Base-by-base conservation (phyloP, 169 alveolate species). In the Prorocentrum cordatum region DNA sequence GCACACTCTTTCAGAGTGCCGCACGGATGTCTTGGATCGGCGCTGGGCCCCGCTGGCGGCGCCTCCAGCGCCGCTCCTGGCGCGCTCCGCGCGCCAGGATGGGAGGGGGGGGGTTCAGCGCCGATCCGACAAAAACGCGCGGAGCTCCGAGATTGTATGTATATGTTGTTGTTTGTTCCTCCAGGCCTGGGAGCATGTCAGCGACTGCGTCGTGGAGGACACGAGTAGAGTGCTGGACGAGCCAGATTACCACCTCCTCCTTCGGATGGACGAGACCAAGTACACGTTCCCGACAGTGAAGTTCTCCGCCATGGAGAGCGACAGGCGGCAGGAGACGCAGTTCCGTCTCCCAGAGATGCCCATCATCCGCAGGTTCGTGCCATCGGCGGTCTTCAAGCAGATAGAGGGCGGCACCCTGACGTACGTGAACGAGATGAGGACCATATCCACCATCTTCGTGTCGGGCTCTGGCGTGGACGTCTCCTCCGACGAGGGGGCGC, bases 341-440 rank as follows among this genome's bases (percentile, higher is more conserved):
- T 82, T 82, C 91, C 61, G 67, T 59, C 45, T 82, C 54, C 58
- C 91, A 2, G 91, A 82, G 80, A 79, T 82, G 54, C 24, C 42
- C 62, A 64, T 82, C 31, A 82, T 82, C 29, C 89, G 93, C 32
- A 84, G 93, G 73, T 93, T 77, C 42, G 92, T 93, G 50, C 94
- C 94, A 6, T 92, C 94, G 0, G 93, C 94, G 22, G 94, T 93
- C 33, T 93, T 86, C 92, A 88, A 92, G 77, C 93, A 92, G 45
- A 80, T 93, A n/a, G 92, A 92, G 38, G 91, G 91, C 54, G 94
- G 93, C 36, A 91, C 92, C 7, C 84, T 87, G 47, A 91, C 92
- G 54, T 91, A 84, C 36, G 88, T 92, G 33, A 93, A 93, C 62
- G 94, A 93, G 83, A 92, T 93, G 88, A 73, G 94, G n/a, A 88